Percentiles rank a stretch among this genome's conserved stretches.
Evolutionary conservation across 495 filamentous ascomycete species (phyloP).

Genomic region (Penicillium alfredii): DNA sequence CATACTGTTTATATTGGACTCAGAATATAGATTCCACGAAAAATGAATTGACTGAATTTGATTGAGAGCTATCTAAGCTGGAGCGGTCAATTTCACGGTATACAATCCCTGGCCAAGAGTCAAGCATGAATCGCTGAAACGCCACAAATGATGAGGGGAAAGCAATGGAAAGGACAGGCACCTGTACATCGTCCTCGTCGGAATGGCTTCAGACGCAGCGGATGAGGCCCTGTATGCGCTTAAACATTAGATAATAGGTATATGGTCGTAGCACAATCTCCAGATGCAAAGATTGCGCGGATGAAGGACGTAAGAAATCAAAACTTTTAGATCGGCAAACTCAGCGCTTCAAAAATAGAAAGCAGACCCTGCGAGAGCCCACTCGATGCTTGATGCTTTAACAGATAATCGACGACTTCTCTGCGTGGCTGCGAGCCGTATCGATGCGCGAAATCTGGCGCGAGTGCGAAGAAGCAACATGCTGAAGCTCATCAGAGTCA

Average conservation of each 20-base stretch:
- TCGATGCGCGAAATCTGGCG: slow-evolving; percentile 16
- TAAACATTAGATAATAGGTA: slow-evolving; percentile 8
- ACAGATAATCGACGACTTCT: slow-evolving; percentile 23
- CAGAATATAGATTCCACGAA: too few relatives aligned
- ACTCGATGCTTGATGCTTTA: too few relatives aligned
- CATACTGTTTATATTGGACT: not conserved
- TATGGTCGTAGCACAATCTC: slow-evolving; percentile 3
- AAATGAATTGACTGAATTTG: too few relatives aligned
- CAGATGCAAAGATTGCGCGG: too few relatives aligned
- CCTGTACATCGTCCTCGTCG: not conserved
- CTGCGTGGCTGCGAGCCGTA: slow-evolving; percentile 19
- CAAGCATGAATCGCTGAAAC: not conserved
- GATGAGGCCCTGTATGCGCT: not conserved
- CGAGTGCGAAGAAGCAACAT: slow-evolving; percentile 10
- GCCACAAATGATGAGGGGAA: not conserved
- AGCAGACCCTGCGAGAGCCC: too few relatives aligned
- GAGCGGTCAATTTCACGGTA: not conserved
- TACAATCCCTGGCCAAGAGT: too few relatives aligned
- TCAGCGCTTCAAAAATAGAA: too few relatives aligned
- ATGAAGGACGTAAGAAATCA: not conserved
- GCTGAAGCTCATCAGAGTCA: slow-evolving; percentile 7
- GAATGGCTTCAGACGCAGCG: not conserved
- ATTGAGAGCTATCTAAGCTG: too few relatives aligned
- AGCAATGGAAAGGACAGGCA: not conserved
- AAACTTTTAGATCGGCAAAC: slow-evolving; percentile 8